Base-by-base conservation (phyloP, 345 rosid species). In the Acer saccharum region DNA sequence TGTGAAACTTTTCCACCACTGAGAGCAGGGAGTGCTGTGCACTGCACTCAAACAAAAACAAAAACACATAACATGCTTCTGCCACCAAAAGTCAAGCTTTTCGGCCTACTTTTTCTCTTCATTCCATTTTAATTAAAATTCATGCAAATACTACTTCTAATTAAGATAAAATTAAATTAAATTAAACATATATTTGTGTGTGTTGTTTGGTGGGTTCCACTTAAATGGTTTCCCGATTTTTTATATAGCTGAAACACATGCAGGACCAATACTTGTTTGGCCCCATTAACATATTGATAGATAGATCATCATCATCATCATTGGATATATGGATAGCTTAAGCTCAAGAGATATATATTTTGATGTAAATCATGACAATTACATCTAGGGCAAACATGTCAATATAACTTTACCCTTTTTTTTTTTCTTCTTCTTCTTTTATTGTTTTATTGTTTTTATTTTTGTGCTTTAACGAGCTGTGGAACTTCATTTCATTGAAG, bases 21-120 rank as follows among this genome's bases (percentile, higher is more conserved):
- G 81, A 72, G 76, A 76, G 61, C 76, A 79, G 80, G 63, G 94
- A 89, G 98, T 93, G 98, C 76, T 85, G 98, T 93, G 98, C 77
- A 86, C 86, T 87, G 88, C 98, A 93, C 98, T 93, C 97, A 87
- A 94, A 93, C 93, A 81, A 88, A 86, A 83, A 82, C 20, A 83
- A 7, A 57, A 4, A 58, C 7, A 60, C 64, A n/a, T 9, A 60
- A 78, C 88, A 84, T 89, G 88, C 87, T 84, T 74, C 77, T 88
- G 83, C 84, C 89, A 84, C 79, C 83, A 89, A 87, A 89, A 89
- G 97, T 95, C 98, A 90, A 90, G 88, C 90, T 95, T 94, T 95
- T 82, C 97, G 93, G 97, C 95, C 78, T 75, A 54, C 83, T 61
- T 80, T 79, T 60, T 78, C 54, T 81, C 77, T 82, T 77, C 78